Conservation (phyloP, 1,284 basidiomycete genomes). For the Cutaneotrichosporon sp. region DNA sequence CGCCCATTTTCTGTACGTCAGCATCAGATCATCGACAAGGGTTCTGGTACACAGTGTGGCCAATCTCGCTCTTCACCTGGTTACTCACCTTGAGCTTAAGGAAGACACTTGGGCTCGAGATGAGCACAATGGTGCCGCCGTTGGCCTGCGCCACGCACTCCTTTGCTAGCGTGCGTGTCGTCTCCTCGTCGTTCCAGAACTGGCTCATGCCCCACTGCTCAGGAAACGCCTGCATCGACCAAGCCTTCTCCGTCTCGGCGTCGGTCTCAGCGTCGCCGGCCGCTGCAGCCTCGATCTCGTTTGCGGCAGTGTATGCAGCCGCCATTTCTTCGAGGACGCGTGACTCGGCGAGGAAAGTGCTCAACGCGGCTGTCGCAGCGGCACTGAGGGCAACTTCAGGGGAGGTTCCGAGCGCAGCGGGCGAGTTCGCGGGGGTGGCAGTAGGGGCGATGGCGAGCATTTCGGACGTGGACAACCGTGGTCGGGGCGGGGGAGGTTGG, state of each 20-base stretch:
- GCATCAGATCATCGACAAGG: no score
- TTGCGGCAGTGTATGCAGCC: not conserved
- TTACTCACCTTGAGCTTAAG: slow-evolving; percentile 11
- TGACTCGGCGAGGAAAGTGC: not conserved
- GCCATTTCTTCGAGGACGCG: not conserved
- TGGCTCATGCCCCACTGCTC: slow-evolving; percentile 17
- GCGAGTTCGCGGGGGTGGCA: not conserved
- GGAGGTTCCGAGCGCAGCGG: not conserved
- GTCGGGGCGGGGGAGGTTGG: not conserved
- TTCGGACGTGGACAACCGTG: not conserved
- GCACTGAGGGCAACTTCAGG: not conserved
- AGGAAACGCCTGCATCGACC: slow-evolving; percentile 9
- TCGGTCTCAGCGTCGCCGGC: not conserved
- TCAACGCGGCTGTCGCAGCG: not conserved
- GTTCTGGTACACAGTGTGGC: no score
- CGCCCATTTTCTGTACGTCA: slow-evolving; percentile 12
- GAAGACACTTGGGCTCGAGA: slow-evolving; percentile 9
- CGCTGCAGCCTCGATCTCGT: slow-evolving; percentile 1
- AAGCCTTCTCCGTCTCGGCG: not conserved
- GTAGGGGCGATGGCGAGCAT: not conserved
- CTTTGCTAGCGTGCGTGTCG: not conserved
- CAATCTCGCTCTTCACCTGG: no score
- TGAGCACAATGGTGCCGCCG: slow-evolving; percentile 7
- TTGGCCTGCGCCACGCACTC: slow-evolving; percentile 4
- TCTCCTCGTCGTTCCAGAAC: slow-evolving; percentile 16